phyloP scores from a whole-genome alignment of 2,329 filamentous ascomycete genomes.

The Fusarium sp. region DNA sequence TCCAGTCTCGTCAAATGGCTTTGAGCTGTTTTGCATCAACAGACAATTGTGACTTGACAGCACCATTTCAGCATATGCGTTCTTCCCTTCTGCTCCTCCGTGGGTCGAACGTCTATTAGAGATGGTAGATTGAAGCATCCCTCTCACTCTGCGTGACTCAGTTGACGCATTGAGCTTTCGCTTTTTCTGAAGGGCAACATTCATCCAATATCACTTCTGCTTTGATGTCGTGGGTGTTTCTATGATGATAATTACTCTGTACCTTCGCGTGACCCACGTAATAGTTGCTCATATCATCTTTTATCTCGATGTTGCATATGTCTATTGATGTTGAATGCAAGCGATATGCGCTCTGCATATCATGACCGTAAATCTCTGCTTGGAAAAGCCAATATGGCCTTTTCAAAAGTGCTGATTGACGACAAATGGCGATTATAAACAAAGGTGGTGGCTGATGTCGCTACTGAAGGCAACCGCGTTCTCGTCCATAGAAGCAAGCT shows the following conservation, averaged over 20 bases:
- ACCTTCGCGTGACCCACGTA: no score
- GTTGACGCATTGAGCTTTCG: conserved; percentile 61
- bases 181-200: conserved; percentile 66
- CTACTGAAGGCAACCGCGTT: conserved; percentile 7
- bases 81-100: conserved; percentile 63
- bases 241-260: background rate
- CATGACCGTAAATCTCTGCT: no score
- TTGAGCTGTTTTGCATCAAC: no score
- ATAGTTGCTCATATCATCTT: no score
- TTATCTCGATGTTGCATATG: no score
- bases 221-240: background rate
- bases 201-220: background rate
- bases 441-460: conserved; percentile 3
- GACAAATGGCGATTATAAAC: no score
- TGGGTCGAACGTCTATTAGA: conserved; percentile 70
- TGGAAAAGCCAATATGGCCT: no score
- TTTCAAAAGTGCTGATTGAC: no score
- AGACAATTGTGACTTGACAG: conserved; percentile 19
- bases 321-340: background rate
- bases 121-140: conserved; percentile 67
- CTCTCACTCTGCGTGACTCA: conserved; percentile 68
- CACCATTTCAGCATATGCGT: conserved; percentile 71
- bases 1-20: background rate
- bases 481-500: conserved; percentile 21
- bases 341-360: background rate